Conservation (phyloP, 495 filamentous ascomycete species). For the Pseudotulostoma volvatum region DNA sequence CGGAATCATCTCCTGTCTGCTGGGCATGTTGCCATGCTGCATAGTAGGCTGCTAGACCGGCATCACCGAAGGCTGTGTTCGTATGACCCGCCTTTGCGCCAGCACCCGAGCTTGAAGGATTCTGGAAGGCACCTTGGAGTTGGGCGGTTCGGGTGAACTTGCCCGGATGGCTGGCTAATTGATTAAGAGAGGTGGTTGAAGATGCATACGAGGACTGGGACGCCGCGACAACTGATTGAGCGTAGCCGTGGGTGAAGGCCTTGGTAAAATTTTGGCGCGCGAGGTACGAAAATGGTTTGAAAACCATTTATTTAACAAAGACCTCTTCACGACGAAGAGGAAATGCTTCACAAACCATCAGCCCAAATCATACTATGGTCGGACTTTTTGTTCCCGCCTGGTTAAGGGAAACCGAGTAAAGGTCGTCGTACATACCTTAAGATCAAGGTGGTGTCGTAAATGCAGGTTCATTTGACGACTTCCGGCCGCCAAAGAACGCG, state of each 20-base stretch:
- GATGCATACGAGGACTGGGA: slow-evolving; percentile 82
- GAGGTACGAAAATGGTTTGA: slow-evolving; percentile 71
- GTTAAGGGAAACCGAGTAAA: too few species aligned
- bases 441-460: slow-evolving; percentile 25
- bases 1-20: slow-evolving; percentile 51
- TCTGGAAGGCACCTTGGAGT: slow-evolving; percentile 64
- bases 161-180: slow-evolving; percentile 32
- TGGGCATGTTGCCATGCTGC: slow-evolving; percentile 72
- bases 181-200: slow-evolving; percentile 41
- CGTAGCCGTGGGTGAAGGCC: slow-evolving; percentile 92
- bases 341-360: slow-evolving; percentile 17
- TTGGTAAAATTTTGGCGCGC: slow-evolving; percentile 94
- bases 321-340: slow-evolving; percentile 37
- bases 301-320: slow-evolving; percentile 59
- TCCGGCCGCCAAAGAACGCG: slow-evolving; percentile 42
- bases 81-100: slow-evolving; percentile 31
- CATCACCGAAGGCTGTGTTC: slow-evolving; percentile 28
- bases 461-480: slow-evolving; percentile 56
- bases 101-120: slow-evolving; percentile 25
- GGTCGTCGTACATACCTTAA: slow-evolving; percentile 36
- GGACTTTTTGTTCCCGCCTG: too few species aligned
- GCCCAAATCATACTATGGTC: too few species aligned
- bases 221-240: slow-evolving; percentile 90
- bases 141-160: slow-evolving; percentile 49
- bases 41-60: slow-evolving; percentile 69